A percentile compares a stretch with the other conserved stretches of the same genome.
Evolutionary conservation across 2,329 filamentous ascomycete genomes (phyloP).

Genomic region (Trichoderma sp.): DNA sequence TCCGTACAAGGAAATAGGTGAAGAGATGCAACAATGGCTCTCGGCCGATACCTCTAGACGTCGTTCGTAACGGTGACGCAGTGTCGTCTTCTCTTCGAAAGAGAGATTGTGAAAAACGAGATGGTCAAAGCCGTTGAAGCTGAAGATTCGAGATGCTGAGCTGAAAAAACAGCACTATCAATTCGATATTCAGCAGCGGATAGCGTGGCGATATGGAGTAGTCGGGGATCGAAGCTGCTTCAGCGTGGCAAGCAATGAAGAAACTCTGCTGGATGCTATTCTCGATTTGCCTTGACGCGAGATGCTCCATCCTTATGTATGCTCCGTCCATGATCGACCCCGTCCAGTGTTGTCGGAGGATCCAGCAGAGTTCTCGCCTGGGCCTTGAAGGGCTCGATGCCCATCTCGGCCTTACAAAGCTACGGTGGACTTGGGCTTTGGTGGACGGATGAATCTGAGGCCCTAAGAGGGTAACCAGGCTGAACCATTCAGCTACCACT

Average conservation of each 20-base stretch:
- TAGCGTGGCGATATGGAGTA: not conserved
- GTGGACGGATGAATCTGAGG: conserved; percentile 16
- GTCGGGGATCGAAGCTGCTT: conserved; percentile 5
- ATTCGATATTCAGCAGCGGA: not conserved
- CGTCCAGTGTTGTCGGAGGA: conserved; percentile 16
- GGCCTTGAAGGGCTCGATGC: conserved; percentile 10
- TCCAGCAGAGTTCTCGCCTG: conserved; percentile 15
- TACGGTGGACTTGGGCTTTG: conserved; percentile 14
- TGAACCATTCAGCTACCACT: conserved; percentile 25
- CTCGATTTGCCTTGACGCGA: conserved; percentile 13
- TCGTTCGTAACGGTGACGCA: not conserved
- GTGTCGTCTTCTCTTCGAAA: not conserved
- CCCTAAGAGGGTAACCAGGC: conserved; percentile 21
- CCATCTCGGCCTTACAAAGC: conserved; percentile 20
- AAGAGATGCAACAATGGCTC: not conserved
- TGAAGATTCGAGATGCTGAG: not conserved
- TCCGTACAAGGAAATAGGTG: conserved; percentile 3
- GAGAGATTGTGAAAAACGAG: not conserved
- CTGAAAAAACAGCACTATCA: not conserved
- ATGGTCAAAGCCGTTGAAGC: not conserved
- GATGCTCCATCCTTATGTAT: conserved; percentile 21
- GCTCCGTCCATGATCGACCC: conserved; percentile 20
- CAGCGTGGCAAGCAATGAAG: not conserved
- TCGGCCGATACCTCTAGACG: not conserved
- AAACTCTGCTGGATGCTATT: conserved; percentile 1